Conservation (phyloP, 768 basidiomycete genomes). For the Amanita pallidorosea region DNA sequence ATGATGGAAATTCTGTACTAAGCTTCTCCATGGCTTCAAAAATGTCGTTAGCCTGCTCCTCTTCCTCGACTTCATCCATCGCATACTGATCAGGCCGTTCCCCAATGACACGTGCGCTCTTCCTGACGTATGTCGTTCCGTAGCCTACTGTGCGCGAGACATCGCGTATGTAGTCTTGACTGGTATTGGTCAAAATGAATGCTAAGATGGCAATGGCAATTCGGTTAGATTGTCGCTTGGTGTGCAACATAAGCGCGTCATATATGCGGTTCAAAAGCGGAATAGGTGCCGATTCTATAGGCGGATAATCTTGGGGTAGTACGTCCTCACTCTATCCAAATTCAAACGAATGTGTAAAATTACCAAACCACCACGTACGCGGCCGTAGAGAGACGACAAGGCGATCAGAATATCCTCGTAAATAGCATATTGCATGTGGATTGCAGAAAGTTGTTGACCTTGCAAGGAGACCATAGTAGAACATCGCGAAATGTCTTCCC, state of each 20-base stretch:
- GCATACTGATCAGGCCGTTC: conserved; percentile 19
- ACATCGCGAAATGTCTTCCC: conserved; percentile 30
- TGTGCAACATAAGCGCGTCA: conserved; percentile 37
- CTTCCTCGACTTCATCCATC: conserved; percentile 26
- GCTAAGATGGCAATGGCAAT: conserved; percentile 46
- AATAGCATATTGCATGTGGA: conserved; percentile 40
- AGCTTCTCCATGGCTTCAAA: conserved; percentile 24
- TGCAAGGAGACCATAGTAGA: conserved; percentile 22
- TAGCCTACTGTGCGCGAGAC: conserved; percentile 55
- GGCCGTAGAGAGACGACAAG: conserved; percentile 45
- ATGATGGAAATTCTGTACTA: conserved; percentile 46
- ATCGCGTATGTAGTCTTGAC: conserved; percentile 48
- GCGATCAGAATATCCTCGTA: conserved; percentile 40
- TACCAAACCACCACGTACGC: conserved; percentile 31
- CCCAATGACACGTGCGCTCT: conserved; percentile 14
- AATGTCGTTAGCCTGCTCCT: conserved; percentile 27
- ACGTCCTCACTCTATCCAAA: conserved; percentile 20
- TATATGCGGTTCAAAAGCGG: conserved; percentile 55
- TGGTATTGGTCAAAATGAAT: conserved; percentile 55
- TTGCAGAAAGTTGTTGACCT: conserved; percentile 15
- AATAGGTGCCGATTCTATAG: conserved; percentile 32
- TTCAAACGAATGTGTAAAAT: background rate
- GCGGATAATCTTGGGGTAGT: conserved; percentile 27
- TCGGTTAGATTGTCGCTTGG: conserved; percentile 41
- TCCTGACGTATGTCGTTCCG: conserved; percentile 19